Evolutionary conservation across 1,139 yeast species (phyloP).

Genomic region (Candida pseudoviswanathii): DNA sequence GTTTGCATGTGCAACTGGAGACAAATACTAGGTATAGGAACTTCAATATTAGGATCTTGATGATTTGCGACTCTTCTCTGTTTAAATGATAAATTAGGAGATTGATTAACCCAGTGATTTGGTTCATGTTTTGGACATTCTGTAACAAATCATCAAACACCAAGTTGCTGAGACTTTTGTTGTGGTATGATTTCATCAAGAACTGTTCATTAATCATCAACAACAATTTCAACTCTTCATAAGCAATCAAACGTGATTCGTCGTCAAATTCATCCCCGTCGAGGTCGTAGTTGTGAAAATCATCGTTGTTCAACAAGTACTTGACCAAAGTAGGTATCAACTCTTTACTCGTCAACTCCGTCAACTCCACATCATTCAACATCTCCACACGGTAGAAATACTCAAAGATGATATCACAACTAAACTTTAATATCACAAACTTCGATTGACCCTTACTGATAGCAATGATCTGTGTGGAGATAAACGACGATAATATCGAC

Average conservation of each 20-base stretch:
- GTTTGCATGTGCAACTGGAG: slow-evolving; percentile 61
- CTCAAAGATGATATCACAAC: slow-evolving; percentile 47
- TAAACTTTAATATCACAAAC: slow-evolving; percentile 39
- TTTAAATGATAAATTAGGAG: slow-evolving; percentile 60
- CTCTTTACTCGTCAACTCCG: slow-evolving; percentile 25
- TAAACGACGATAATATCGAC: slow-evolving; percentile 44
- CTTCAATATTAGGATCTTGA: slow-evolving; percentile 79
- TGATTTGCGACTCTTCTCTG: slow-evolving; percentile 70
- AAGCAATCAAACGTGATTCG: slow-evolving; percentile 64
- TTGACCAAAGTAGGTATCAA: slow-evolving; percentile 46
- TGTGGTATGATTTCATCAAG: slow-evolving; percentile 58
- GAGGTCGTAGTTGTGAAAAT: slow-evolving; percentile 39
- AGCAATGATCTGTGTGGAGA: slow-evolving; percentile 31
- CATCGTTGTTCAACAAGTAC: slow-evolving; percentile 54
- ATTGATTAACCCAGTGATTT: slow-evolving; percentile 42
- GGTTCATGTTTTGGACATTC: slow-evolving; percentile 20
- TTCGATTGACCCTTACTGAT: slow-evolving; percentile 24
- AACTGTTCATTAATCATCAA: slow-evolving; percentile 83
- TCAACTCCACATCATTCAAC: slow-evolving; percentile 38
- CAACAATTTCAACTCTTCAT: slow-evolving; percentile 72
- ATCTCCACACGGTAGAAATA: slow-evolving; percentile 42
- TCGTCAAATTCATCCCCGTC: slow-evolving; percentile 47
- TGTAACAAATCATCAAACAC: slow-evolving; percentile 49
- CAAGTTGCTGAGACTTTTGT: slow-evolving; percentile 35
- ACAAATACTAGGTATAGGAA: slow-evolving; percentile 75